Evolutionary conservation across 2,329 filamentous ascomycete genomes (phyloP).

Genomic region (Colletotrichum phormii): DNA sequence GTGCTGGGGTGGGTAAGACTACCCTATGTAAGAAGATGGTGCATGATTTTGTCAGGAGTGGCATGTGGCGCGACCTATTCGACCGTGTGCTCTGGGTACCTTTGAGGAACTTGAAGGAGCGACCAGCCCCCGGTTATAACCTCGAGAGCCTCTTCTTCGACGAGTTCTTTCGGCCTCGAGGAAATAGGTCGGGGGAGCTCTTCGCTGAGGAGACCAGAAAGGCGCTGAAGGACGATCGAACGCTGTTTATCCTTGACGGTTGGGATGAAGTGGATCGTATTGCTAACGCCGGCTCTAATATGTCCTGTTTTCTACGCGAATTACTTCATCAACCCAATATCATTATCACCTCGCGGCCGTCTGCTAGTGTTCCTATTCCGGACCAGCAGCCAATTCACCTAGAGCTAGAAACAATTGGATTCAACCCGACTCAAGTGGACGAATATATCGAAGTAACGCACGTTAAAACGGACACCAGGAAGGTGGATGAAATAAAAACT

Average conservation of each 20-base stretch:
- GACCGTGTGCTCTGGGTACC: constrained; percentile 51
- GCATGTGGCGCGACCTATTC: constrained; percentile 45
- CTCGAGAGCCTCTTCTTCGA: neutral
- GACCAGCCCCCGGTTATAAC: neutral
- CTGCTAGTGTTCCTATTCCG: neutral
- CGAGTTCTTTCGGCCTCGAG: neutral
- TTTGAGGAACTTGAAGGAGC: neutral
- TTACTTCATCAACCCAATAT: neutral
- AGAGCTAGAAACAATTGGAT: constrained; percentile 54
- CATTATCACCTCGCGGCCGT: neutral
- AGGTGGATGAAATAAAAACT: neutral
- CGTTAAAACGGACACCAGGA: constrained; percentile 31
- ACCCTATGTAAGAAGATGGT: constrained; percentile 56
- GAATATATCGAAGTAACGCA: constrained; percentile 44
- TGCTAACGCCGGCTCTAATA: neutral
- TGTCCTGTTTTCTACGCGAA: neutral
- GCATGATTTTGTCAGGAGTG: constrained; percentile 45
- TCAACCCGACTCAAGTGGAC: constrained; percentile 49
- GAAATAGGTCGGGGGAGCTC: neutral
- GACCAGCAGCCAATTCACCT: constrained; percentile 42
- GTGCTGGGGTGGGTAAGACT: constrained; percentile 53
- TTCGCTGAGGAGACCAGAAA: neutral
- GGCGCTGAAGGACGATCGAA: constrained; percentile 32
- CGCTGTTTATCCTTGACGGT: constrained; percentile 56
- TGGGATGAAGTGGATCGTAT: constrained; percentile 52